Evolutionary conservation across 352 stramenopile species (phyloP), one percentile per base, ranked within the genome.

Genomic region (Phytophthora hybrid): DNA sequence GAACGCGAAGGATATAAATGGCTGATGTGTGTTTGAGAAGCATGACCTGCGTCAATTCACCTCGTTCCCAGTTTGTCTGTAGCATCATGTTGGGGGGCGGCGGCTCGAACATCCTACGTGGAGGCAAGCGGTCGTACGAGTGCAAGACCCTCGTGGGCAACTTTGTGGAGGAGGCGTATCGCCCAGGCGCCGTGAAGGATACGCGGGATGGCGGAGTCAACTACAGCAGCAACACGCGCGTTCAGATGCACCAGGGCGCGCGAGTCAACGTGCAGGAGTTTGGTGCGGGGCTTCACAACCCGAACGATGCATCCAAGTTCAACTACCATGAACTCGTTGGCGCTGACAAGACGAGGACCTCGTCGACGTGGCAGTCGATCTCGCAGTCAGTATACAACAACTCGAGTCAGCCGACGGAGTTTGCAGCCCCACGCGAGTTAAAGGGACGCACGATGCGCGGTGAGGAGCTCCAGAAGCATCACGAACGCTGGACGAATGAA

Each of bases 111-210:
- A 94, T 93, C 64, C 80, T 95, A 58, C 87, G 88, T 4, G 88
- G 88, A 31, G 88, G 87, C 32, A 95, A 93, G 81, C 83, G 85
- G 51, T 80, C 85, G 57, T 95, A 86, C 47, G 84, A 93, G 54
- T 95, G 86, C 81, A 88, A 88, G 56, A 95, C 88, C 32, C 77
- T 95, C 5, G 78, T 95, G 21, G 87, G 88, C 60, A 95, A 95
- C 64, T 95, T 93, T 47, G 88, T 95, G 23, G 88, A 95, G 59
- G 88, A 95, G 61, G 70, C 88, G 29, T 93, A 92, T 46, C 85
- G 84, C 0, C 88, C 88, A 0, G 81, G 78, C 11, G 84, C 84
- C 4, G 73, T 86, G 41, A 81, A 77, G 46, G 63, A 79, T 23
- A 59, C 70, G 8, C 80, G 82, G 69, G 60, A 83, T 64, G 83